Percentiles rank a stretch among this genome's conserved stretches.
phyloP scores from a whole-genome alignment of 345 rosid species.

The Eucalyptus rudis region DNA sequence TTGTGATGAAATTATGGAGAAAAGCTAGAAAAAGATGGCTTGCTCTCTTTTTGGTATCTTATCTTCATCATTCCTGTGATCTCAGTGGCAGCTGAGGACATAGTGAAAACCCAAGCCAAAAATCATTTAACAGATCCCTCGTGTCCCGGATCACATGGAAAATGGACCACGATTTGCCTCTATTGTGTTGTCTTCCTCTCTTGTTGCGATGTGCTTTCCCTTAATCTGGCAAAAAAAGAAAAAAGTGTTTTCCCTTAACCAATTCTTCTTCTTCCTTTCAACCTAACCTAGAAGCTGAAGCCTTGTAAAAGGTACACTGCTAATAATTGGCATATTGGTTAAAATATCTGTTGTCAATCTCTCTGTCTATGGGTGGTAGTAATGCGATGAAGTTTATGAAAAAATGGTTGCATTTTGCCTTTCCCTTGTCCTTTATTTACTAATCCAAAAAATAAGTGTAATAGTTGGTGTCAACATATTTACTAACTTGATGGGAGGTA shows the following conservation, averaged over 20 bases:
- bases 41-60: not conserved
- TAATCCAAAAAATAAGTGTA: not conserved
- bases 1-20: not conserved
- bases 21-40: not conserved
- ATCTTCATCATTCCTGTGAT: not conserved
- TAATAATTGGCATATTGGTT: not conserved
- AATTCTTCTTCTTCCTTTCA: not conserved
- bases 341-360: not conserved
- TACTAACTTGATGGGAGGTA: not conserved
- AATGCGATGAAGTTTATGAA: not conserved
- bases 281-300: not conserved
- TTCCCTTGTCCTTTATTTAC: not conserved
- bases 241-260: not conserved
- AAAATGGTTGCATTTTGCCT: not conserved
- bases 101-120: not conserved
- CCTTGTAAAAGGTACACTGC: not conserved
- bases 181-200: not conserved
- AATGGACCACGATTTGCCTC: not conserved
- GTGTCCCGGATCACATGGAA: not conserved
- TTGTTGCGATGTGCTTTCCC: not conserved
- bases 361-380: not conserved
- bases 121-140: not conserved
- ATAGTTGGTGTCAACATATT: not conserved
- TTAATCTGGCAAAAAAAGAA: not conserved
- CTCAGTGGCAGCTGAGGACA: not conserved